Evolutionary conservation across 257 asterid genomes (phyloP), one percentile per base, ranked within the genome.

Genomic region (Striga asiatica): DNA sequence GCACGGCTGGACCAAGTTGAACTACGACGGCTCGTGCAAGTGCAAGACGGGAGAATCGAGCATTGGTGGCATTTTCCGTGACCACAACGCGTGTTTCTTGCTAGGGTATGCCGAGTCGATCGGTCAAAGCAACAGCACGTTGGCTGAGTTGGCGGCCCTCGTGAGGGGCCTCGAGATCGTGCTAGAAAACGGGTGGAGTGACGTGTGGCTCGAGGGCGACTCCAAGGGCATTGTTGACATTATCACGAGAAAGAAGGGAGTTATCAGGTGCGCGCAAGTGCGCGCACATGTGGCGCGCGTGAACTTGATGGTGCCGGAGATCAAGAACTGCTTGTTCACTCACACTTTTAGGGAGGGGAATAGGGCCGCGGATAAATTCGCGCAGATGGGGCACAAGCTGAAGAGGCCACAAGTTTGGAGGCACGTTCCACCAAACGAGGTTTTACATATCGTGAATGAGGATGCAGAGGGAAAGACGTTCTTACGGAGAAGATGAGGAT

Each of bases 21-120:
- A 85, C 76, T 85, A 68, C 60, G 95, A 89, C 37, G 97, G 94
- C 2, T 89, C 94, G 0, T 85, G 85, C 85, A 82, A 76, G 58
- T 66, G 72, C 73, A 67, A 74, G 50, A 77, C 89, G 0, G 92
- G 94, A 14, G 76, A 45, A 41, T 57, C 81, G 35, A 82, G 89
- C 80, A 81, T 85, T 35, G 92, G 94, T 8, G 94, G 93, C 4
- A 61, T 89, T 19, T 66, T 85, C 57, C 52, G 95, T 39, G 58
- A 89, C 73, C 87, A 85, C 8, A 70, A 81, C 0, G 94, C 95
- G 0, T 75, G 65, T 9, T 85, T 89, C 25, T 8, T 85, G 62
- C 71, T 85, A 0, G 95, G 94, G 0, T 85, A 81, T 7, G 81
- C 97, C 0, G 85, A 85, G 68, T 56, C 77, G 11, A 83, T 89